These are phyloP conservation scores for Bimuria novae-zelandiae DNA, from an alignment of 2,329 filamentous ascomycete genomes.

Conservation along the genomic window DNA sequence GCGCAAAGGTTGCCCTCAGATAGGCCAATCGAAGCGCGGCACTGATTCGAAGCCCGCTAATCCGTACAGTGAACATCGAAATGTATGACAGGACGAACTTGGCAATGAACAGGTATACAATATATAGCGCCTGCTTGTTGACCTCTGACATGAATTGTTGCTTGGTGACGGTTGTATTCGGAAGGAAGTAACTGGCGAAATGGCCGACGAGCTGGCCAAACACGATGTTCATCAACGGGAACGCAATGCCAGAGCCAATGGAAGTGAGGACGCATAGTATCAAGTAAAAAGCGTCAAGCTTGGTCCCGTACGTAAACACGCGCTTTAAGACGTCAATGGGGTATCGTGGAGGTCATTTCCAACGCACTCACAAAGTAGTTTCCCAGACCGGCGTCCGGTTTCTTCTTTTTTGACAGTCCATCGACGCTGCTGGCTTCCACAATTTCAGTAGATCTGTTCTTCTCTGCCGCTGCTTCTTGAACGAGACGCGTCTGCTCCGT, in stretches of 20 bases:
- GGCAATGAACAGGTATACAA: slow-evolving; percentile 43
- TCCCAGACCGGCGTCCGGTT: slow-evolving; percentile 24
- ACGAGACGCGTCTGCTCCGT: slow-evolving; percentile 16
- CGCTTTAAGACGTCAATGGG: slow-evolving; percentile 27
- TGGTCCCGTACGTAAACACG: slow-evolving; percentile 40
- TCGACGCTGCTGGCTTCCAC: slow-evolving; percentile 4
- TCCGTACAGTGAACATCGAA: slow-evolving; percentile 52
- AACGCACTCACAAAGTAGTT: slow-evolving; percentile 39
- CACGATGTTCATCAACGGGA: slow-evolving; percentile 64
- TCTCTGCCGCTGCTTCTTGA: slow-evolving; percentile 14
- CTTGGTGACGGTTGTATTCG: slow-evolving; percentile 49
- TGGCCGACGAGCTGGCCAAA: slow-evolving; percentile 57
- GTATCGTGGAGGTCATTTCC: background rate
- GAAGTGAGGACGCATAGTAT: slow-evolving; percentile 32
- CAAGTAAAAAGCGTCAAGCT: slow-evolving; percentile 38
- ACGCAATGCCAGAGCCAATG: slow-evolving; percentile 40
- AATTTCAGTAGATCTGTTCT: slow-evolving; percentile 5
- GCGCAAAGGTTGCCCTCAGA: slow-evolving; percentile 54
- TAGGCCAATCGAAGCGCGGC: slow-evolving; percentile 57
- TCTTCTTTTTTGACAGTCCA: slow-evolving; percentile 20
- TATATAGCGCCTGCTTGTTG: slow-evolving; percentile 39
- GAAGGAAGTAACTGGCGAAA: slow-evolving; percentile 62
- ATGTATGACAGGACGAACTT: slow-evolving; percentile 43
- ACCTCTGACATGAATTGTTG: slow-evolving; percentile 57
- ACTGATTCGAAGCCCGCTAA: slow-evolving; percentile 57